Conservation (phyloP, 225 moss, liverwort and hornwort genomes). For the Sphagnum tenellum region DNA sequence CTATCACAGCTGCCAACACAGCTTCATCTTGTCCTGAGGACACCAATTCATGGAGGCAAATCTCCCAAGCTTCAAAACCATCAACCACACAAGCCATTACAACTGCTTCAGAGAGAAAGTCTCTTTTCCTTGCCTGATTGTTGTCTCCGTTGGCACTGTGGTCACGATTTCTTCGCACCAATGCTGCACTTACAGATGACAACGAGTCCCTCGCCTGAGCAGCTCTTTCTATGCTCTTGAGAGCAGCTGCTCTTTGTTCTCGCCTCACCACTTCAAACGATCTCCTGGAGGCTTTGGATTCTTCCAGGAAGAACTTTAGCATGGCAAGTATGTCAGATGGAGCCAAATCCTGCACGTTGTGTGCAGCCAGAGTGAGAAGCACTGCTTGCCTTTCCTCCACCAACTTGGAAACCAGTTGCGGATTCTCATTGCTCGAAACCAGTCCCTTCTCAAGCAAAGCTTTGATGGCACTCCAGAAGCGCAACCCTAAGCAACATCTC, state of each 20-base stretch:
- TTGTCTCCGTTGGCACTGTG: not conserved
- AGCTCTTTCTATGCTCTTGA: slow-evolving; percentile 27
- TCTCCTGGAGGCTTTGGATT: slow-evolving; percentile 13
- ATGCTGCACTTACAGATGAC: not conserved
- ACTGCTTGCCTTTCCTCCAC: slow-evolving; percentile 36
- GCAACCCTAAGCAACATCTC: slow-evolving; percentile 35
- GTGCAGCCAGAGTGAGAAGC: slow-evolving; percentile 26
- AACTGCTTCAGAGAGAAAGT: slow-evolving; percentile 18
- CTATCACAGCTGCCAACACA: slow-evolving; percentile 49
- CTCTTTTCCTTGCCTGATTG: not conserved
- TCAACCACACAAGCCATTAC: slow-evolving; percentile 62
- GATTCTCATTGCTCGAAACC: slow-evolving; percentile 26
- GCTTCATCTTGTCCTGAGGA: slow-evolving; percentile 73
- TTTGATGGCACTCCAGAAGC: slow-evolving; percentile 42
- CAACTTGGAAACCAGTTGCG: slow-evolving; percentile 38
- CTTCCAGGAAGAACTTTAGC: slow-evolving; percentile 51
- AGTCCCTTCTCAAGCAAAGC: slow-evolving; percentile 32
- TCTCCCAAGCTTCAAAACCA: slow-evolving; percentile 58
- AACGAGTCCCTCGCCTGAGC: slow-evolving; percentile 5
- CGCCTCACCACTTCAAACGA: slow-evolving; percentile 37
- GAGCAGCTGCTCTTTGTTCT: slow-evolving; percentile 52
- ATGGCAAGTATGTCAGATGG: slow-evolving; percentile 47
- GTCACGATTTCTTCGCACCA: slow-evolving; percentile 2
- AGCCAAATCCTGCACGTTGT: slow-evolving; percentile 46
- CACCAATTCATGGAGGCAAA: slow-evolving; percentile 60